Conservation (phyloP, 192 early-diverging fungal species). For the Entomortierella lignicola region DNA sequence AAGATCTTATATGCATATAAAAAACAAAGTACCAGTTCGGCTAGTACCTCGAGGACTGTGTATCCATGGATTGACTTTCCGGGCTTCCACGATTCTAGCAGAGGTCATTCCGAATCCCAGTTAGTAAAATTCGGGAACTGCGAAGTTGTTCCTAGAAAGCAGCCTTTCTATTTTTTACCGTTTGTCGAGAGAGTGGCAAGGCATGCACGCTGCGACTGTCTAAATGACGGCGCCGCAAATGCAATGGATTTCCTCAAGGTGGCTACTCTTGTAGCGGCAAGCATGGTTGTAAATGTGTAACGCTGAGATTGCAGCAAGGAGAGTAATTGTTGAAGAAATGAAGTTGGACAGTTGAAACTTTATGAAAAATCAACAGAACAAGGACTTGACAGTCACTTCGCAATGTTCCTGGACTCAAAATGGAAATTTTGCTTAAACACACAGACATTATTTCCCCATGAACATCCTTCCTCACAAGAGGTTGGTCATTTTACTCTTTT, state of each 20-base stretch:
- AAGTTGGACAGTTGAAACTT: neutral
- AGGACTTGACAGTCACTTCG: neutral
- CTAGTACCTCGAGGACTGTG: constrained; percentile 41
- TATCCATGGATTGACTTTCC: constrained; percentile 49
- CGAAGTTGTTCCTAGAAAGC: neutral
- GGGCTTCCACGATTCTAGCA: constrained; percentile 42
- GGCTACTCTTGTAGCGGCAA: constrained; percentile 39
- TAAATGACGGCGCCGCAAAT: constrained; percentile 11
- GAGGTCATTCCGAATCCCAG: neutral
- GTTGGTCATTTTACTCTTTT: no score
- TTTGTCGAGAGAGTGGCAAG: constrained; percentile 25
- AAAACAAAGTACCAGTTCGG: neutral
- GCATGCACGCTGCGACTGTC: constrained; percentile 32
- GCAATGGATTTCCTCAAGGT: constrained; percentile 16
- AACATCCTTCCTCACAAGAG: constrained; percentile 79
- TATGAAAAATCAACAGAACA: constrained; percentile 3
- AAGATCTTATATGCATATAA: no score
- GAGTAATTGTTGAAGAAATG: no score
- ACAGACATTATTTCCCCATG: constrained; percentile 35
- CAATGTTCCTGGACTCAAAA: neutral
- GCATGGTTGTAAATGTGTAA: constrained; percentile 23
- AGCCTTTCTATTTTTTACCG: neutral
- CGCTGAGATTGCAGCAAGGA: neutral
- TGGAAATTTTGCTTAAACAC: neutral
- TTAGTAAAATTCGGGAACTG: neutral